Conservation (phyloP, 2,329 filamentous ascomycete species). For the Beauveria caledonica region DNA sequence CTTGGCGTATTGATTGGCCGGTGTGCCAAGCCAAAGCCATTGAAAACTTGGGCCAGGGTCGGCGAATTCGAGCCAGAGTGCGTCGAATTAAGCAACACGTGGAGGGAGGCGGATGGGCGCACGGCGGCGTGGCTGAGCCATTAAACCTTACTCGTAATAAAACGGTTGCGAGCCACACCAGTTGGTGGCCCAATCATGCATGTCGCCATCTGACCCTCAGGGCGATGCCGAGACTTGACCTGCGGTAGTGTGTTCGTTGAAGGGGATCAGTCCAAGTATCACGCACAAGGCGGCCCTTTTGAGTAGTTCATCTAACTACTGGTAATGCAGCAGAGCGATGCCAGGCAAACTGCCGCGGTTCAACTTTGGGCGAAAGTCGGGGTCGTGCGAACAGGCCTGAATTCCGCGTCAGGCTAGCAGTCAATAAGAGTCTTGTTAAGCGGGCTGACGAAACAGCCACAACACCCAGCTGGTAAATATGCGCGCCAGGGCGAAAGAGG, state of each 20-base stretch:
- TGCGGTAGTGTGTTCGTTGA: background rate
- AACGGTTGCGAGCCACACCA: background rate
- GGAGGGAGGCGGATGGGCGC: background rate
- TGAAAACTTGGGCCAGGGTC: background rate
- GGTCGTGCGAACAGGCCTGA: background rate
- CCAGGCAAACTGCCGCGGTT: background rate
- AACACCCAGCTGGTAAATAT: background rate
- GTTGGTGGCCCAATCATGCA: background rate
- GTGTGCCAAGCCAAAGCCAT: background rate
- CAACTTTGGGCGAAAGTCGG: background rate
- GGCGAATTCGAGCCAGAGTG: background rate
- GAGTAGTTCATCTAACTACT: background rate
- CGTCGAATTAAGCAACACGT: conserved; percentile 2
- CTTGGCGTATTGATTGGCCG: background rate
- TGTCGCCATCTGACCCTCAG: background rate
- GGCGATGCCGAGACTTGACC: background rate
- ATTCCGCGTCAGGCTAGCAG: background rate
- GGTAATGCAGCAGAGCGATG: background rate
- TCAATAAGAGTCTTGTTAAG: background rate
- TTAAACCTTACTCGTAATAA: conserved; percentile 5
- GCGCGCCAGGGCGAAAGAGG: conserved; percentile 1
- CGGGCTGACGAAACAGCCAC: background rate
- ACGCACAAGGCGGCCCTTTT: background rate
- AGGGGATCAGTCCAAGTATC: background rate
- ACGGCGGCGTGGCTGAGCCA: conserved; percentile 1